phyloP scores from a whole-genome alignment of 139 green algal species.

The Spirogloea muscicola region DNA sequence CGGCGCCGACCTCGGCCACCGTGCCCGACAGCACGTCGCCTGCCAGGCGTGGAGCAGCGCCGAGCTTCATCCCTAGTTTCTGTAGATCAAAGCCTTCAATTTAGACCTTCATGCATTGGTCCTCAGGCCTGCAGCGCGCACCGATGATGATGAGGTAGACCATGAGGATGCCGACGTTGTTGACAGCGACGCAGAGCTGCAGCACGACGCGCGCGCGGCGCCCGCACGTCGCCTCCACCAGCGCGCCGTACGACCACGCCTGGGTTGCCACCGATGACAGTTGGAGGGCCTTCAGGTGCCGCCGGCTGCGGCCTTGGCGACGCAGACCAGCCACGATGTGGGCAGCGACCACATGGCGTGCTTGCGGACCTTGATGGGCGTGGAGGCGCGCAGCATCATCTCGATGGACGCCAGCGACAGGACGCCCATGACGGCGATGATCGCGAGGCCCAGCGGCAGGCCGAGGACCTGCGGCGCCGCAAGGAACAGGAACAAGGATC shows the following conservation, averaged over 20 bases:
- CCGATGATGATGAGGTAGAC: constrained; percentile 43
- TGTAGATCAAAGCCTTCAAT: no score
- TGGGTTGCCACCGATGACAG: constrained; percentile 1
- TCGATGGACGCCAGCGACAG: constrained; percentile 24
- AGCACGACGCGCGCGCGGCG: constrained; percentile 1
- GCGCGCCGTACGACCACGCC: constrained; percentile 31
- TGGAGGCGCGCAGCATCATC: constrained; percentile 13
- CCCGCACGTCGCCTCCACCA: constrained; percentile 6
- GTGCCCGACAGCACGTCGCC: constrained; percentile 35
- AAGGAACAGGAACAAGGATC: no score
- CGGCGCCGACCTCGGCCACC: background rate
- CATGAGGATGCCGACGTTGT: constrained; percentile 31
- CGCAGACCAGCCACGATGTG: no score
- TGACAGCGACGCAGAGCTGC: constrained; percentile 14
- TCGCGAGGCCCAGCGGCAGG: constrained; percentile 20
- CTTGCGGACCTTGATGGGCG: no score
- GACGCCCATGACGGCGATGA: constrained; percentile 16
- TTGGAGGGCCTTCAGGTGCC: no score
- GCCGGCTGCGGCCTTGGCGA: no score
- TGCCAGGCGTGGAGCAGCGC: constrained; percentile 8
- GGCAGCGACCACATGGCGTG: no score
- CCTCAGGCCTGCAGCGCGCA: background rate
- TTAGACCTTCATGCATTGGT: no score
- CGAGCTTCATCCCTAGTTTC: no score
- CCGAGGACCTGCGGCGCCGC: constrained; percentile 21